Percentiles rank a stretch among this genome's conserved stretches.
These are phyloP conservation scores for Botrytis tulipae DNA, from an alignment of 2,329 filamentous ascomycete genomes.

Conservation along the genomic window DNA sequence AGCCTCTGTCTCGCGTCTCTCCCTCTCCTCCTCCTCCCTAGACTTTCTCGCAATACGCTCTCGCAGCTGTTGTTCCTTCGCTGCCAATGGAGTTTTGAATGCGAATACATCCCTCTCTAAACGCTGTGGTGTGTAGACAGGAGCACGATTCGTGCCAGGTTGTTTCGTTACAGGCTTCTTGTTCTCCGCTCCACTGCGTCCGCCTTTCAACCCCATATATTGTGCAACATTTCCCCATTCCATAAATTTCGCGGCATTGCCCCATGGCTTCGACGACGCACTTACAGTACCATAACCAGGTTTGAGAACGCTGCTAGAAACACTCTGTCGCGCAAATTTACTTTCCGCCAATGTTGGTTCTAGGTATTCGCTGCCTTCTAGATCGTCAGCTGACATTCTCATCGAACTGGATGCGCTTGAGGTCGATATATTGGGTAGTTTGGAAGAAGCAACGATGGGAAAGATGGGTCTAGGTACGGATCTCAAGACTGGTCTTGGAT, in stretches of 20 bases:
- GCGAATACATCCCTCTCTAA: background rate
- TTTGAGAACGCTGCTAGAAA: background rate
- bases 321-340: background rate
- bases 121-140: background rate
- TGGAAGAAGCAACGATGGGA: background rate
- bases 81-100: background rate
- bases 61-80: background rate
- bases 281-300: background rate
- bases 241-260: background rate
- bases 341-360: background rate
- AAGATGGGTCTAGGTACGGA: background rate
- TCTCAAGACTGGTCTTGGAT: background rate
- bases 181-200: background rate
- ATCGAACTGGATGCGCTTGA: background rate
- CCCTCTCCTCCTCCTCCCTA: background rate
- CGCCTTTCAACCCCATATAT: background rate
- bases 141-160: too few relatives aligned
- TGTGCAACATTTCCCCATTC: background rate
- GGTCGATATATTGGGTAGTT: background rate
- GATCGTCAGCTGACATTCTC: background rate
- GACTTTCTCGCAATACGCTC: background rate
- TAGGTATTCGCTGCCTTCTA: conserved; percentile 3
- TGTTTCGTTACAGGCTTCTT: background rate
- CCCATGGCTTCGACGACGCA: background rate
- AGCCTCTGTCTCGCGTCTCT: background rate